A percentile compares a stretch with the other conserved stretches of the same genome.
phyloP scores from a whole-genome alignment of 164 flowering plant species.

The Magnolia sinica region DNA sequence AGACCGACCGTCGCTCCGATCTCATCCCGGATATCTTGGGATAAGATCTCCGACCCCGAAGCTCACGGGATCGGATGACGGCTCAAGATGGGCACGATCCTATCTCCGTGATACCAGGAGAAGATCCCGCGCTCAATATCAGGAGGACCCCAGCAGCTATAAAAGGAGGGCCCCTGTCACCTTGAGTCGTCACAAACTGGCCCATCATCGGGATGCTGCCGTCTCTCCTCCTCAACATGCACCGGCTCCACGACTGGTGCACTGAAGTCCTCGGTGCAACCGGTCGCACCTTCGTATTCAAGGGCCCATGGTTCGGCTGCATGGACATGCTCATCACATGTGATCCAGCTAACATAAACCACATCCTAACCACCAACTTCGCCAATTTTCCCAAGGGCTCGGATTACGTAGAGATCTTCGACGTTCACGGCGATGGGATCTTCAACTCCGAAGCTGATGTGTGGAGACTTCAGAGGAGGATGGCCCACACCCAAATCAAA shows the following conservation, averaged over 20 bases:
- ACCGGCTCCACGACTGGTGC: constrained; percentile 21
- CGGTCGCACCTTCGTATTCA: constrained; percentile 14
- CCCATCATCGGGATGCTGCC: constrained; percentile 40
- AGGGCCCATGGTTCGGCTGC: constrained; percentile 27
- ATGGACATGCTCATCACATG: constrained; percentile 13
- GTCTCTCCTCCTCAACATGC: constrained; percentile 10
- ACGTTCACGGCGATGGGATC: constrained; percentile 28
- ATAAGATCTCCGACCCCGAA: no score
- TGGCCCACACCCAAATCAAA: constrained; percentile 5
- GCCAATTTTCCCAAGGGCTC: constrained; percentile 16
- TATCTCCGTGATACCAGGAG: no score
- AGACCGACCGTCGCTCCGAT: no score
- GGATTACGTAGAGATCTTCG: constrained; percentile 7
- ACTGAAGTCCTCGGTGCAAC: constrained; percentile 8
- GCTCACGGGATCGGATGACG: no score
- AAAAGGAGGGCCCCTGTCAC: no score
- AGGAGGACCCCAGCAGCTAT: no score
- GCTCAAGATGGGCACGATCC: no score
- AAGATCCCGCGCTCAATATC: no score
- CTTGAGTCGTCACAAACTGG: no score
- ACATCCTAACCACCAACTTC: constrained; percentile 20
- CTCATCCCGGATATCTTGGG: no score
- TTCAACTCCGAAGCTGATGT: constrained; percentile 20
- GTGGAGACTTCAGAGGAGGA: constrained; percentile 17
- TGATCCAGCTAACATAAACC: constrained; percentile 26